Evolutionary conservation across 2,329 filamentous ascomycete genomes (phyloP).

Genomic region (Ceratocystis albifundus): DNA sequence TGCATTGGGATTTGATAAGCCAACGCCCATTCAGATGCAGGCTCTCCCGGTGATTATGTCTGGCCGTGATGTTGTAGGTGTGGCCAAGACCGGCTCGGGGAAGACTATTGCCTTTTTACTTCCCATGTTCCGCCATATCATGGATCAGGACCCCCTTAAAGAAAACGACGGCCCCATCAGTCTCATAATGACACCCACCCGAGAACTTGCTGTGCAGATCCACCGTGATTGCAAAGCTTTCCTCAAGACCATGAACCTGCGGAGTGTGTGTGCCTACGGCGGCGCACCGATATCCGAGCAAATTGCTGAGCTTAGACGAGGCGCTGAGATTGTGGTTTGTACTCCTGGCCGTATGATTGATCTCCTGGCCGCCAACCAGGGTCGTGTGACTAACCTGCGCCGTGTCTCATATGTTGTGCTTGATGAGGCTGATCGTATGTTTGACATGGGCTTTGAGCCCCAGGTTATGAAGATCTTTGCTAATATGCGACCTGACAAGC

Average conservation of each 20-base stretch:
- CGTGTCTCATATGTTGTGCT: conserved; percentile 89
- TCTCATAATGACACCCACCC: conserved; percentile 84
- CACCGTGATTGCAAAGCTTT: conserved; percentile 92
- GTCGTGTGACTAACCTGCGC: conserved; percentile 82
- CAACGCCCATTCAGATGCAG: conserved; percentile 90
- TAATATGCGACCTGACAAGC: conserved; percentile 81
- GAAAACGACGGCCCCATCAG: conserved; percentile 78
- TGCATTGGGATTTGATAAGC: conserved; percentile 69
- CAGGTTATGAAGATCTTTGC: conserved; percentile 95
- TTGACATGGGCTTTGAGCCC: conserved; percentile 98
- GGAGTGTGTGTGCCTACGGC: conserved; percentile 85
- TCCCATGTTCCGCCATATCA: conserved; percentile 96
- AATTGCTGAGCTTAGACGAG: conserved; percentile 90
- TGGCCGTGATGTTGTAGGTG: conserved; percentile 85
- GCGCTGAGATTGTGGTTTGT: conserved; percentile 87
- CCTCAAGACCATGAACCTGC: conserved; percentile 70
- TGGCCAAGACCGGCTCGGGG: conserved; percentile 94
- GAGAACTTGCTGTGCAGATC: conserved; percentile 88
- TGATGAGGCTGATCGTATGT: conserved; percentile 97
- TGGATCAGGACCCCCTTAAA: conserved; percentile 74
- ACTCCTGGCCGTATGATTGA: conserved; percentile 95
- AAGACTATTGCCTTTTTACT: conserved; percentile 94
- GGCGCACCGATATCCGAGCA: conserved; percentile 95
- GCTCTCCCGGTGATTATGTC: conserved; percentile 93
- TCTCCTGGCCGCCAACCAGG: conserved; percentile 81